phyloP scores from a whole-genome alignment of 495 filamentous ascomycete species.

The Penicillium ochrochloron region DNA sequence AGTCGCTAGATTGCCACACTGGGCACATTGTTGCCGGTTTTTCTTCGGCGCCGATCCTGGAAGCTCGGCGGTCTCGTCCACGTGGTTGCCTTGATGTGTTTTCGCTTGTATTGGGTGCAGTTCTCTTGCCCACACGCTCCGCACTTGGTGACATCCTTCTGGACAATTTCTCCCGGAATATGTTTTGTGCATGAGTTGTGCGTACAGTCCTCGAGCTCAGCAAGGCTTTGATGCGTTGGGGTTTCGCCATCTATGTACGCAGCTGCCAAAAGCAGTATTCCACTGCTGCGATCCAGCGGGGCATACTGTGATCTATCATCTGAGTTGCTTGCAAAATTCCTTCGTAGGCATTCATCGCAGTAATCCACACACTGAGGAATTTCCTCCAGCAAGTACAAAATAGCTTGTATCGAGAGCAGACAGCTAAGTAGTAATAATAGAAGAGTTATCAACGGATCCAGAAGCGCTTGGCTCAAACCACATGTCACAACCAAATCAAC shows the following conservation, averaged over 20 bases:
- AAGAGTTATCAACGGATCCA: neutral
- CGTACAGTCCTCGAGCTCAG: neutral
- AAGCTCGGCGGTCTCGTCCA: neutral
- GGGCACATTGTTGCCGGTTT: neutral
- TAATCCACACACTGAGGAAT: neutral
- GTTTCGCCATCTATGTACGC: neutral
- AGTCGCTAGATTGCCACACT: neutral
- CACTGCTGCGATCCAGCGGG: neutral
- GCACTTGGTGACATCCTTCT: neutral
- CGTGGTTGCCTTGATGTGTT: neutral
- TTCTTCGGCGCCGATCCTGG: neutral
- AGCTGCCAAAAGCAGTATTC: neutral
- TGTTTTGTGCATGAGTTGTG: neutral
- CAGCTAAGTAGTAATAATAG: neutral
- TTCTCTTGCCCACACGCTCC: neutral
- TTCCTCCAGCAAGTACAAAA: neutral
- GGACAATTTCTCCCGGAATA: neutral
- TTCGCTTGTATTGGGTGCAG: neutral
- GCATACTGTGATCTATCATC: neutral
- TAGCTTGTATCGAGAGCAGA: neutral
- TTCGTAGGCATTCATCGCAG: neutral
- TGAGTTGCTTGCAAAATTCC: neutral
- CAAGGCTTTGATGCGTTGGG: neutral
- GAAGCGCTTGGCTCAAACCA: neutral
- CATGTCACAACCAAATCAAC: neutral